Conservation (phyloP, 257 asterid species). For the Nicotiana undulata region DNA sequence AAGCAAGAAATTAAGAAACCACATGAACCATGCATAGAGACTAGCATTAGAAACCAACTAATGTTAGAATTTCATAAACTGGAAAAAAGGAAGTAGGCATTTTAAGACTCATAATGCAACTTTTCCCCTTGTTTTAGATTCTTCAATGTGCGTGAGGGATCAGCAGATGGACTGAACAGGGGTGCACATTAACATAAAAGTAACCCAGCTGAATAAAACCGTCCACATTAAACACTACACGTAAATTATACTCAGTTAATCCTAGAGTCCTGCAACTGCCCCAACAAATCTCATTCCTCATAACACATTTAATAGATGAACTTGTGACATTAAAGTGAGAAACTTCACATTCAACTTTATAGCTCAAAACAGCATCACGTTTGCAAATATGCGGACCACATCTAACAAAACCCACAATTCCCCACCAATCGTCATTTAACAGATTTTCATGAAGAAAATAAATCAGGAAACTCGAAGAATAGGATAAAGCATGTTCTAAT, state of each 20-base stretch:
- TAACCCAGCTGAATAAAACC: background rate
- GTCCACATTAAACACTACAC: background rate
- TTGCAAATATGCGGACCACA: background rate
- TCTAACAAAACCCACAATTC: background rate
- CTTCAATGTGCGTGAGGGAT: background rate
- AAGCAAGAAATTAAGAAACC: background rate
- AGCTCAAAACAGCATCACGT: background rate
- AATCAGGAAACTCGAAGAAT: background rate
- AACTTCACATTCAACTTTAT: background rate
- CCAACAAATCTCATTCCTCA: background rate
- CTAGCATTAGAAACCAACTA: background rate
- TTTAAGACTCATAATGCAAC: background rate
- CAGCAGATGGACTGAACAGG: background rate
- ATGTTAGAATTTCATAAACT: background rate
- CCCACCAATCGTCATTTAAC: background rate
- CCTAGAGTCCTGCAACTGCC: background rate
- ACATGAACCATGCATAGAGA: background rate
- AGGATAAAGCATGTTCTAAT: slow-evolving; percentile 12
- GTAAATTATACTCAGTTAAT: background rate
- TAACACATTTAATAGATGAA: background rate
- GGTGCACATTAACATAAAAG: background rate
- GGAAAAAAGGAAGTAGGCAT: background rate
- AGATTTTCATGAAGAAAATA: background rate
- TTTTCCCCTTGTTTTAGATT: background rate
- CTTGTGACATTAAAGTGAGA: background rate